Evolutionary conservation across 2,329 filamentous ascomycete species (phyloP).

Genomic region (Hymenoscyphus repandus): DNA sequence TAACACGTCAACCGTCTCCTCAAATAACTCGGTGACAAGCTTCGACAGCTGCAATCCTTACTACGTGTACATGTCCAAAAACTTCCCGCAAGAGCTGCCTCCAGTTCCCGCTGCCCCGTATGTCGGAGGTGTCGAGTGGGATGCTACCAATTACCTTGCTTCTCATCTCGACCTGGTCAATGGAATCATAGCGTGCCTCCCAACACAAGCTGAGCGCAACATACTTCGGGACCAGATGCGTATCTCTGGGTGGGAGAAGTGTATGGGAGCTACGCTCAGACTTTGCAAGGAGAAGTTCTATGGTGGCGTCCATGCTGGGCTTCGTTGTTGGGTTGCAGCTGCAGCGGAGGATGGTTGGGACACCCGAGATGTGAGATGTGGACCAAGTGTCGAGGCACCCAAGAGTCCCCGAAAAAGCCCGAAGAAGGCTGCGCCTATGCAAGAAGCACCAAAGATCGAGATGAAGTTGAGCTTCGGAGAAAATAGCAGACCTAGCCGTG

Average conservation of each 20-base stretch:
- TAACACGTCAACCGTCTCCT: constrained; percentile 26
- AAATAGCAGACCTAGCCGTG: constrained; percentile 5
- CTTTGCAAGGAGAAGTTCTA: constrained; percentile 99
- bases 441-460: constrained; percentile 27
- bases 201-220: constrained; percentile 67
- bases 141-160: constrained; percentile 93
- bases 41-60: constrained; percentile 33
- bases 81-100: constrained; percentile 81
- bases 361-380: constrained; percentile 72
- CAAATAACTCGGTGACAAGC: constrained; percentile 26
- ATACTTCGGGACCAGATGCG: constrained; percentile 69
- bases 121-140: constrained; percentile 96
- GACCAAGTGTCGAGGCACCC: constrained; percentile 42
- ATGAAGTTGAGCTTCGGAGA: constrained; percentile 28
- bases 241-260: constrained; percentile 85
- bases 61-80: constrained; percentile 58
- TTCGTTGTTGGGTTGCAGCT: constrained; percentile 86
- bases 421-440: constrained; percentile 17
- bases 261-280: constrained; percentile 76
- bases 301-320: constrained; percentile 79
- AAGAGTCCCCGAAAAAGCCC: constrained; percentile 43
- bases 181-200: constrained; percentile 77
- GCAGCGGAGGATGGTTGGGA: constrained; percentile 86
- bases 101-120: constrained; percentile 93
- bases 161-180: constrained; percentile 91